Evolutionary conservation across 208 protist species (phyloP).

Genomic region (Zelonia costaricensis): DNA sequence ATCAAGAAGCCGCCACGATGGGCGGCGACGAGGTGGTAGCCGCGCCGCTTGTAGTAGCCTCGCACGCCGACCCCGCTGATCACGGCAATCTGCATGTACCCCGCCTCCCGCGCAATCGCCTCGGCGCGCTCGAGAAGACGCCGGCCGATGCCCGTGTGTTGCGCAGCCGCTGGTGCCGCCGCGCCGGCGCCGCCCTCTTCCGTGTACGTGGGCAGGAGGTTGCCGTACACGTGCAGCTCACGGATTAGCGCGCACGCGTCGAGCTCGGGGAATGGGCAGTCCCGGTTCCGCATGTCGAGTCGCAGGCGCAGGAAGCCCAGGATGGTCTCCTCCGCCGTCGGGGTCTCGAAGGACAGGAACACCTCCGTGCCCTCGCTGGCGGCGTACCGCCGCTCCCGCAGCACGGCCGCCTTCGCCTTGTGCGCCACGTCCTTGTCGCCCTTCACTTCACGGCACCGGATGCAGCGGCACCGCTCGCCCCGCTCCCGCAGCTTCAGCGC

Average conservation of each 20-base stretch:
- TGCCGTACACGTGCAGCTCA: slow-evolving; percentile 98
- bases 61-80: slow-evolving; percentile 98
- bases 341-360: slow-evolving; percentile 81
- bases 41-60: slow-evolving; percentile 97
- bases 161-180: slow-evolving; percentile 83
- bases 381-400: slow-evolving; percentile 62
- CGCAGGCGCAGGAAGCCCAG: slow-evolving; percentile 86
- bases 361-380: slow-evolving; percentile 75
- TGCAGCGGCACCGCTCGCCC: slow-evolving; percentile 93
- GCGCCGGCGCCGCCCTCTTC: neutral
- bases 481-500: slow-evolving; percentile 88
- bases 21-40: slow-evolving; percentile 79
- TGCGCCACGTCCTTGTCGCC: slow-evolving; percentile 48
- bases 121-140: slow-evolving; percentile 97
- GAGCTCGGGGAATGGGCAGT: slow-evolving; percentile 96
- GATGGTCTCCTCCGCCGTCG: slow-evolving; percentile 53
- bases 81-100: slow-evolving; percentile 94
- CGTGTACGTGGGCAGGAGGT: slow-evolving; percentile 60
- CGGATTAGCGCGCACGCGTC: slow-evolving; percentile 93
- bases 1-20: slow-evolving; percentile 68
- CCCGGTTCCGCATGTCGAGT: slow-evolving; percentile 63
- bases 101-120: slow-evolving; percentile 91
- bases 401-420: slow-evolving; percentile 45
- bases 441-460: slow-evolving; percentile 94
- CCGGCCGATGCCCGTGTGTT: slow-evolving; percentile 96